These are phyloP conservation scores for Epichloe gansuensis DNA, from an alignment of 2,329 filamentous ascomycete genomes.

Conservation along the genomic window DNA sequence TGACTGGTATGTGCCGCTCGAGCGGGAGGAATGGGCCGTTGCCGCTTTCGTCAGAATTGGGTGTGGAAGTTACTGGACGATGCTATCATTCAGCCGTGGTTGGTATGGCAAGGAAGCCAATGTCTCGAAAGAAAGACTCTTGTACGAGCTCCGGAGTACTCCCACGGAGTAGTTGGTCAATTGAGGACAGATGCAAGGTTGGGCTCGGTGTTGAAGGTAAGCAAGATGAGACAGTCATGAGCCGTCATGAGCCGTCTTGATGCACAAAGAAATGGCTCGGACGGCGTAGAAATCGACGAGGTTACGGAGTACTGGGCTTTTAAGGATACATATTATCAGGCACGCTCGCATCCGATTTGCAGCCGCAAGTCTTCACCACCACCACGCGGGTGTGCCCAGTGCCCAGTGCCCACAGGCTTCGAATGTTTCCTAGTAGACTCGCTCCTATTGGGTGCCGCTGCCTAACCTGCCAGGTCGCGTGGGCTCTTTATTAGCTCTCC, in stretches of 20 bases:
- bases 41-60: neutral
- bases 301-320: no score
- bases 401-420: no score
- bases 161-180: neutral
- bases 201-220: neutral
- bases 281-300: no score
- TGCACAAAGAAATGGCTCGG: neutral
- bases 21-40: neutral
- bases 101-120: slow-evolving; percentile 1
- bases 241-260: neutral
- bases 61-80: neutral
- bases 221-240: neutral
- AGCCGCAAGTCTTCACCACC: no score
- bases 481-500: neutral
- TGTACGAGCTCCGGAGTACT: no score
- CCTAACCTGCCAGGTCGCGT: neutral
- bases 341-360: no score
- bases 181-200: neutral
- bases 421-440: neutral
- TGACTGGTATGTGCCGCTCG: slow-evolving; percentile 4
- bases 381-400: no score
- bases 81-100: neutral
- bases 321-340: no score
- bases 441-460: neutral
- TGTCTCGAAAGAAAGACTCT: slow-evolving; percentile 1